Evolutionary conservation across 2,329 filamentous ascomycete genomes (phyloP).

Genomic region (Fusarium proliferatum): DNA sequence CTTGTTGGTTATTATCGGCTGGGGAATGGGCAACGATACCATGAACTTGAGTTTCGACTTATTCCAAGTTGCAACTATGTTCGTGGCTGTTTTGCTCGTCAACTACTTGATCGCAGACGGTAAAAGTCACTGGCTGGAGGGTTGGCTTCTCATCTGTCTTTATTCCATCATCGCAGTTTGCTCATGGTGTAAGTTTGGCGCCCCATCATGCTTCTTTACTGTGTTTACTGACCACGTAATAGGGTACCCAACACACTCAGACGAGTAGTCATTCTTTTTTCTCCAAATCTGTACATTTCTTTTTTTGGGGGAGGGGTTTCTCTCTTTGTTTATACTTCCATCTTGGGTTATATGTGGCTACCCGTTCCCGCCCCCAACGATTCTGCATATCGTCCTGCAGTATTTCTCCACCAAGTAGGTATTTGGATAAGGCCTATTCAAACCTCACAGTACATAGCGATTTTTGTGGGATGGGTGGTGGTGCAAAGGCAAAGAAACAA

Average conservation of each 20-base stretch:
- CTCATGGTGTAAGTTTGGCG: conserved; percentile 65
- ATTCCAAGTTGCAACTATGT: conserved; percentile 88
- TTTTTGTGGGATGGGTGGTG: neutral
- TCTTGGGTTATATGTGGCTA: neutral
- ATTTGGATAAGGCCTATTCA: conserved; percentile 1
- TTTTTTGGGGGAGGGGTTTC: neutral
- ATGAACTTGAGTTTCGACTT: conserved; percentile 89
- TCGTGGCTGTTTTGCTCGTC: conserved; percentile 84
- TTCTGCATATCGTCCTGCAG: neutral
- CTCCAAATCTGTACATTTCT: neutral
- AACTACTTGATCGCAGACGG: conserved; percentile 89
- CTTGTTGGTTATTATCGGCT: conserved; percentile 80
- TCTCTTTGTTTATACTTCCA: neutral
- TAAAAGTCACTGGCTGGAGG: conserved; percentile 85
- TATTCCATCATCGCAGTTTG: conserved; percentile 83
- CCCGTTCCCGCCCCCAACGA: neutral
- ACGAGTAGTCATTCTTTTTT: conserved; percentile 1
- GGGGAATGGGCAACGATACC: conserved; percentile 75
- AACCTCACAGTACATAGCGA: neutral
- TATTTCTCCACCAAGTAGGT: neutral
- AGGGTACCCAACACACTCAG: conserved; percentile 37
- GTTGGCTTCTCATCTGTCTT: conserved; percentile 78
- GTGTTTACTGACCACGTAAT: conserved; percentile 9
- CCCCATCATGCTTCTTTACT: neutral
- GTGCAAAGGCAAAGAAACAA: neutral